Percentiles rank a stretch among this genome's conserved stretches.
phyloP scores from a whole-genome alignment of 345 rosid species.

The Lenwebbia sp. region DNA sequence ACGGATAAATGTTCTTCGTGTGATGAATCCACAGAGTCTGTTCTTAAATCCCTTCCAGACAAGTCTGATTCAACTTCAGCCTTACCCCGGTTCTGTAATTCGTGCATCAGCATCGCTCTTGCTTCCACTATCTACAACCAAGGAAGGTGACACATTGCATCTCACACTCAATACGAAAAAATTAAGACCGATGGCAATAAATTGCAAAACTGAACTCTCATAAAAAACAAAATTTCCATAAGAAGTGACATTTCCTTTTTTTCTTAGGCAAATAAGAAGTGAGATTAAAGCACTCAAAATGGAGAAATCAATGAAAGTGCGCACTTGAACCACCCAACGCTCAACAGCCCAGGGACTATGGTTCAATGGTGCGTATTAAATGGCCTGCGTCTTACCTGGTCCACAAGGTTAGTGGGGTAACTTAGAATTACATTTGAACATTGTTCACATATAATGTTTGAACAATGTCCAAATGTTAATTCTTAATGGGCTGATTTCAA shows the following conservation, averaged over 20 bases:
- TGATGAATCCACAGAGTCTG: constrained; percentile 12
- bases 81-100: constrained; percentile 25
- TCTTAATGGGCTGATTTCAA: background rate
- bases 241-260: background rate
- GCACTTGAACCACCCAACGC: background rate
- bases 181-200: background rate
- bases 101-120: constrained; percentile 60
- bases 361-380: background rate
- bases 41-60: constrained; percentile 11
- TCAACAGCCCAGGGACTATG: background rate
- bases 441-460: background rate
- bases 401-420: background rate
- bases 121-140: constrained; percentile 64
- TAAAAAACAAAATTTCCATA: background rate
- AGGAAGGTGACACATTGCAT: background rate
- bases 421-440: background rate
- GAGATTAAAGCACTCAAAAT: background rate
- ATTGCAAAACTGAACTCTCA: background rate
- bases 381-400: background rate
- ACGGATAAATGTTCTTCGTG: constrained; percentile 24
- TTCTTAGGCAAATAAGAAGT: background rate
- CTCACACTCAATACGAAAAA: background rate
- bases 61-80: constrained; percentile 7
- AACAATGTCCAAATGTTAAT: background rate
- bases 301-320: background rate